Evolutionary conservation across 208 protist genomes (phyloP).

Genomic region (Leishmania gerbilli): DNA sequence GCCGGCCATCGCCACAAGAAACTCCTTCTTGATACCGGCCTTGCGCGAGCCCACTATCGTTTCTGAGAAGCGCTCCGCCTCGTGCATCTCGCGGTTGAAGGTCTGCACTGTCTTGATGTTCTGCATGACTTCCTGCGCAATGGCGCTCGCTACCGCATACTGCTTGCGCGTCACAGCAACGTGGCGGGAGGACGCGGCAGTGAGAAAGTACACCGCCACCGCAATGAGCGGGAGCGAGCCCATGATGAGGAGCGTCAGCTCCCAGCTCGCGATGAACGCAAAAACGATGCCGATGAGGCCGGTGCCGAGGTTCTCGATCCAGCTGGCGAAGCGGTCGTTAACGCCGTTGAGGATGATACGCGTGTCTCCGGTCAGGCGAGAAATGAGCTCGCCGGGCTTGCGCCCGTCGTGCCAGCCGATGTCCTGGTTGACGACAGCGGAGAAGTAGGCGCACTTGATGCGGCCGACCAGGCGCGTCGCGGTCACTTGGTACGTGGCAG

Average conservation of each 20-base stretch:
- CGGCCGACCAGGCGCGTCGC: conserved; percentile 50
- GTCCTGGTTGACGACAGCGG: conserved; percentile 71
- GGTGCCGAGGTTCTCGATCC: conserved; percentile 66
- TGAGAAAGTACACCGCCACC: conserved; percentile 48
- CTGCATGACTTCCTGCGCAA: conserved; percentile 88
- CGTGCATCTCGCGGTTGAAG: conserved; percentile 70
- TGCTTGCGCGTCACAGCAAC: conserved; percentile 62
- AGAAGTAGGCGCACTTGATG: conserved; percentile 57
- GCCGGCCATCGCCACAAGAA: conserved; percentile 39
- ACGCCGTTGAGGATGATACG: conserved; percentile 85
- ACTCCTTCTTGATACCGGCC: conserved; percentile 70
- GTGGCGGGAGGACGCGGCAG: conserved; percentile 43
- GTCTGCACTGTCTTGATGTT: conserved; percentile 83
- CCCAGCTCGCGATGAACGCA: conserved; percentile 73
- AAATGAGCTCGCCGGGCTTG: conserved; percentile 70
- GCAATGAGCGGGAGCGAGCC: conserved; percentile 66
- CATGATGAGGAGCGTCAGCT: conserved; percentile 76
- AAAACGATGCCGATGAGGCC: conserved; percentile 84
- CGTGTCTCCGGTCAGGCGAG: conserved; percentile 73
- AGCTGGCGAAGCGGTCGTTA: conserved; percentile 80
- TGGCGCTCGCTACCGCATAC: conserved; percentile 74
- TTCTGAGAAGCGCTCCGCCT: conserved; percentile 58
- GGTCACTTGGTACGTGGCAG: conserved; percentile 42
- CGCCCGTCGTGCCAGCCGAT: conserved; percentile 85
- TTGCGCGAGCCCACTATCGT: conserved; percentile 46